Percentiles rank a stretch among this genome's conserved stretches.
These are phyloP conservation scores for Buxus sempervirens DNA, from an alignment of 164 flowering plant genomes.

Conservation along the genomic window DNA sequence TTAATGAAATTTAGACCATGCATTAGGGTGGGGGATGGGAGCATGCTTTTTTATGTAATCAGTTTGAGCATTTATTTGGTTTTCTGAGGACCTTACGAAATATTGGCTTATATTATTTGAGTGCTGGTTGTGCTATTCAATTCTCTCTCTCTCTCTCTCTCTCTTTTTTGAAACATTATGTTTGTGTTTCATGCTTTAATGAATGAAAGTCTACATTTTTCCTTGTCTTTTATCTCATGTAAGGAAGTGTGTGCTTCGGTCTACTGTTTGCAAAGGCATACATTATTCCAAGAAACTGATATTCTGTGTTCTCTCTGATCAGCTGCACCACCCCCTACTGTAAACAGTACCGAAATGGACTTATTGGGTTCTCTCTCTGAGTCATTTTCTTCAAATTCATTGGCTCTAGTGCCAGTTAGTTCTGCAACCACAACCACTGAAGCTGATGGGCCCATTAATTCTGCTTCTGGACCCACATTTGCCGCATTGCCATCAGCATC, in stretches of 20 bases:
- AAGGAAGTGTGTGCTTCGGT: neutral
- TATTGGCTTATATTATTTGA: neutral
- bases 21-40: too few relatives aligned
- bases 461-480: conserved; percentile 36
- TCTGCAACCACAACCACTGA: conserved; percentile 32
- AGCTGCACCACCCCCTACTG: conserved; percentile 49
- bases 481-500: conserved; percentile 35
- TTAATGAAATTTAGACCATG: too few relatives aligned
- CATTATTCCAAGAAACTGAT: neutral
- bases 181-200: too few relatives aligned
- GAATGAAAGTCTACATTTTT: neutral
- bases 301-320: conserved; percentile 9
- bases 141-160: too few relatives aligned
- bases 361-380: conserved; percentile 74
- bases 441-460: conserved; percentile 29
- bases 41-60: neutral
- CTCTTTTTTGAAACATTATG: too few relatives aligned
- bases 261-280: neutral
- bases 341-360: conserved; percentile 63
- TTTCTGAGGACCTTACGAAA: neutral
- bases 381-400: conserved; percentile 39
- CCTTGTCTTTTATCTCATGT: neutral
- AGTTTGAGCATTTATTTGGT: neutral
- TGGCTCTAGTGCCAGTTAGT: conserved; percentile 59
- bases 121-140: neutral